Percentiles rank a stretch among this genome's conserved stretches.
These are phyloP conservation scores for Neurospora cerealis DNA, from an alignment of 495 filamentous ascomycete genomes.

Conservation along the genomic window DNA sequence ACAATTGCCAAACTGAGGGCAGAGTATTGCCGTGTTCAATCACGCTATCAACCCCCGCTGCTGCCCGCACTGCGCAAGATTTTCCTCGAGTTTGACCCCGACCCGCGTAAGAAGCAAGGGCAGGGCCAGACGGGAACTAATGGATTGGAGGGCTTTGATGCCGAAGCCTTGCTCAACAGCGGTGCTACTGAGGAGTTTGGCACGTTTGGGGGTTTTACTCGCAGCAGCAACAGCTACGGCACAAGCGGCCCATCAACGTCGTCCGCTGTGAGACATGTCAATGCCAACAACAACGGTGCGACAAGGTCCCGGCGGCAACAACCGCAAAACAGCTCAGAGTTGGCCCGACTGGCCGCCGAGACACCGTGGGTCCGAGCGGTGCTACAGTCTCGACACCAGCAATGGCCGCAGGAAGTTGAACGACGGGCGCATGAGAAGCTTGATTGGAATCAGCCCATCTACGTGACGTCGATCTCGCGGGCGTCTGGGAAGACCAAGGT, in stretches of 20 bases:
- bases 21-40: background rate
- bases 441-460: background rate
- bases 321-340: background rate
- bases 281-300: background rate
- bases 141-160: conserved; percentile 9
- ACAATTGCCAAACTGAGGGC: conserved; percentile 14
- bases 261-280: background rate
- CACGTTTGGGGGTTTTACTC: conserved; percentile 17
- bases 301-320: background rate
- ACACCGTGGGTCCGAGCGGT: background rate
- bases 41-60: conserved; percentile 15
- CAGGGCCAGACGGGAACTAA: conserved; percentile 4
- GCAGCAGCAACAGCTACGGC: background rate
- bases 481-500: background rate
- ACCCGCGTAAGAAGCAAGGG: conserved; percentile 17
- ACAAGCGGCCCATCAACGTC: background rate
- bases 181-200: conserved; percentile 21
- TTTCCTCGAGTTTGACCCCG: conserved; percentile 31
- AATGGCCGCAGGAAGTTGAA: background rate
- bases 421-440: background rate
- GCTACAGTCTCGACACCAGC: background rate
- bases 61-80: conserved; percentile 32
- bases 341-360: background rate
- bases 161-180: conserved; percentile 18
- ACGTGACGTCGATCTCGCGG: background rate